Evolutionary conservation across 2,329 filamentous ascomycete species (phyloP), one percentile per base, ranked within the genome.

Genomic region (Graphium sp.): DNA sequence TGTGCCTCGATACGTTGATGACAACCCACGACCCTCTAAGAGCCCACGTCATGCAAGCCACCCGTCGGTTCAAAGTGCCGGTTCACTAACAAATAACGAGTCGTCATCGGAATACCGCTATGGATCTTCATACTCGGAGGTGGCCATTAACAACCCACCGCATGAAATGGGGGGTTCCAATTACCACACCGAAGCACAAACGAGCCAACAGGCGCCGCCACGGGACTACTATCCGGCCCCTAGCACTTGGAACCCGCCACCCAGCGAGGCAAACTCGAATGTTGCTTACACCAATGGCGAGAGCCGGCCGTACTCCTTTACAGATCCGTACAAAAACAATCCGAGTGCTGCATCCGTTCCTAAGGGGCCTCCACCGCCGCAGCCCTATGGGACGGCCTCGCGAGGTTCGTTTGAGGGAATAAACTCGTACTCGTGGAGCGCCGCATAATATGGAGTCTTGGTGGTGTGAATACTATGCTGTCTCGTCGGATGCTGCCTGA

Each of bases 371-470:
- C 43, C 52, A 17, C 49, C 55, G 8, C 49, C 57, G 10, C 49
- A 35, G 29, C 27, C 32, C 17, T 28, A 33, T n/a, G 21, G 28
- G 20, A 23, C 31, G 8, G 24, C 17, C 9, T 22, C 34, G 14
- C 35, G 33, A 12, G 42, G 50, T 15, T 63, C 62, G 32, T 50
- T 42, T 16, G 46, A 48, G 23, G 46, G 45, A 9, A 52, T 67
- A 45, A 60, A 56, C 42, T 60, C 68, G 41, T 71, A 71, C 42
- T 66, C 63, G 18, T 71, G 66, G 66, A 66, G 58, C 37, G 50
- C 56, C 29, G n/a, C n/a, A n/a, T n/a, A n/a, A n/a, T n/a, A n/a
- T n/a, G n/a, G n/a, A n/a, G n/a, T n/a, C n/a, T n/a, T n/a, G n/a
- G n/a, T n/a, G n/a, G n/a, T n/a, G n/a, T n/a, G n/a, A n/a, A n/a